Percentiles rank a stretch among this genome's conserved stretches.
These are phyloP conservation scores for Euphorbia tirucalli DNA, from an alignment of 345 rosid species.

Conservation along the genomic window DNA sequence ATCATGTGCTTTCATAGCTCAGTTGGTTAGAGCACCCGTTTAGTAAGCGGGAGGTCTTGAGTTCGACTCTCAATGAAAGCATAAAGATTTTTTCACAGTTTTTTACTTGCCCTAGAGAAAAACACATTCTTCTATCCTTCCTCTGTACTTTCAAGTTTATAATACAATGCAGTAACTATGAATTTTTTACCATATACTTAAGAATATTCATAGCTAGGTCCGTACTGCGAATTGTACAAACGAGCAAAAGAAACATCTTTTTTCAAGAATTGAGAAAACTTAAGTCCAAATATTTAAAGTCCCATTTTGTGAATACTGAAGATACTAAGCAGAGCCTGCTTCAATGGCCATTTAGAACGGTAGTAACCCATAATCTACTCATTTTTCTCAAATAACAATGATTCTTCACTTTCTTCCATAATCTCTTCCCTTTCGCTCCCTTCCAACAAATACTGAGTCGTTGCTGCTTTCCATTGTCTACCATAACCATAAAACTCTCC, in stretches of 20 bases:
- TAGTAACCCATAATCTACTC: constrained; percentile 85
- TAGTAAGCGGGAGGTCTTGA: constrained; percentile 97
- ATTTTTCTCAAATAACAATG: constrained; percentile 84
- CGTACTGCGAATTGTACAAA: neutral
- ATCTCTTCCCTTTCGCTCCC: constrained; percentile 69
- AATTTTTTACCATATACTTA: neutral
- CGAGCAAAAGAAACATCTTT: neutral
- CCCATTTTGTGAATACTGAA: constrained; percentile 86
- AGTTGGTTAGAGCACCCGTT: constrained; percentile 98
- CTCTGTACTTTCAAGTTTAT: neutral
- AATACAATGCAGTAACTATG: neutral
- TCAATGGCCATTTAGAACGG: constrained; percentile 89
- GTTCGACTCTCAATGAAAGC: constrained; percentile 92
- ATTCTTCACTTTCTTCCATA: constrained; percentile 85
- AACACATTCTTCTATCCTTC: constrained; percentile 2
- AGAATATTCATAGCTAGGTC: constrained; percentile 35
- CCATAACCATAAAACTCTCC: neutral
- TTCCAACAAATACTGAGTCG: no score
- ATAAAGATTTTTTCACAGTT: neutral
- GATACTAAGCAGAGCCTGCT: constrained; percentile 77
- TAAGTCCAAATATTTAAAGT: constrained; percentile 98
- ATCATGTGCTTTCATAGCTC: constrained; percentile 70
- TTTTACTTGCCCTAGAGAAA: neutral
- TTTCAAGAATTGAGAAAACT: constrained; percentile 25
- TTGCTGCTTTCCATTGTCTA: constrained; percentile 41